Percentiles rank a stretch among this genome's conserved stretches.
These are phyloP conservation scores for Curvularia lunata DNA, from an alignment of 2,329 filamentous ascomycete genomes.

Conservation along the genomic window DNA sequence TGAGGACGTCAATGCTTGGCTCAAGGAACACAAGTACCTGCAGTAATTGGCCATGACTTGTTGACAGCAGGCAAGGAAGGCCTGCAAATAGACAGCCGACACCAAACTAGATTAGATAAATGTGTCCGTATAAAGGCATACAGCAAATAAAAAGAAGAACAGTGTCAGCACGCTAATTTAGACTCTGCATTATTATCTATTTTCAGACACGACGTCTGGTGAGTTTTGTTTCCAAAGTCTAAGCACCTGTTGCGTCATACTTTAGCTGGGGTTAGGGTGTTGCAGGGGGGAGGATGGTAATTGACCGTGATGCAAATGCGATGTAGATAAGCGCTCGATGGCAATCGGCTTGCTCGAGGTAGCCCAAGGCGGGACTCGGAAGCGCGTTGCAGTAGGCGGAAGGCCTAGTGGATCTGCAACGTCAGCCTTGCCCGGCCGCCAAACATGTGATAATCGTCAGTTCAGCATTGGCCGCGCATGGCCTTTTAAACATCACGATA, in stretches of 20 bases:
- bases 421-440: constrained; percentile 36
- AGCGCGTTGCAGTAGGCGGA: constrained; percentile 1
- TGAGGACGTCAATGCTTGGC: constrained; percentile 76
- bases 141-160: background rate
- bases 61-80: background rate
- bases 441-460: constrained; percentile 36
- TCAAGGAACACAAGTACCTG: constrained; percentile 70
- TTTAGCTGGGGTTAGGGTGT: no score
- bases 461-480: constrained; percentile 25
- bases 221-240: background rate
- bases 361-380: constrained; percentile 5
- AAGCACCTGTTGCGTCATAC: background rate
- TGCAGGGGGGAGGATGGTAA: background rate
- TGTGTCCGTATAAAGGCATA: background rate
- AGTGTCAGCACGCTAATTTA: background rate
- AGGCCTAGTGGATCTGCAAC: constrained; percentile 34
- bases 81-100: background rate
- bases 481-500: constrained; percentile 13
- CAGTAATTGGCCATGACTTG: constrained; percentile 23
- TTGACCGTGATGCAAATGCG: background rate
- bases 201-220: background rate
- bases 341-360: background rate
- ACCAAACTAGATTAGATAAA: background rate
- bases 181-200: background rate
- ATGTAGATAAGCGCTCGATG: background rate